Base-by-base conservation (phyloP, 1,284 basidiomycete genomes). In the Fomitopsis pinicola region DNA sequence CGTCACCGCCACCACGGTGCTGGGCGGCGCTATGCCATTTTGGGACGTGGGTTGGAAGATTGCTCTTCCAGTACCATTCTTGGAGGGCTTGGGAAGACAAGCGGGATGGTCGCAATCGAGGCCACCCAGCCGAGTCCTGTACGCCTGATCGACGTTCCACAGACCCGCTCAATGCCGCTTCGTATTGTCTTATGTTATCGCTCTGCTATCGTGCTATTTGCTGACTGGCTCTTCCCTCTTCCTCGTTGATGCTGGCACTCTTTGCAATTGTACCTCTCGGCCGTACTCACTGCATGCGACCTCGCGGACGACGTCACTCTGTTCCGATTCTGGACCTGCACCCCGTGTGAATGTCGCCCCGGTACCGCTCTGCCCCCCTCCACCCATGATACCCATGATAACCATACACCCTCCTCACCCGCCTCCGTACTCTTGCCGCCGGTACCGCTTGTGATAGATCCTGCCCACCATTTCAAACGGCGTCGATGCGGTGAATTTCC, bases 401-500 rank as follows among this genome's bases (percentile, higher is more conserved):
- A 54, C 19, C 33, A 36, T n/a, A 22, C n/a, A 36, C 52, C 35
- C 35, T 38, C 36, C 33, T 48, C 50, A 22, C 58, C 44, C 38
- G 57, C 36, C 57, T 40, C 46, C 54, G 48, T 38, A 40, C 36
- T 48, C 26, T 30, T 55, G 36, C 55, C 30, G 36, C 35, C 59
- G 42, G 35, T 42, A 15, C 42, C 54, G 15, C 28, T 33, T 40
- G 55, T 38, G 48, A 57, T 66, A 95, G 87, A 97, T 97, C 71
- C 82, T 95, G 38, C 95, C 94, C 44, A 84, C 88, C 53, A 83
- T 83, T 66, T 91, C 91, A 55, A 94, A 92, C 69, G 94, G 91
- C 52, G 77, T 86, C 63, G 95, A 97, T 72, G 90, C 92, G 33
- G 86, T 91, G 75, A 97, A 97, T 78, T 97, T 96, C 81, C 88